Percentiles rank a stretch among this genome's conserved stretches.
Evolutionary conservation across 1,284 basidiomycete genomes (phyloP).

Genomic region (Cutaneotrichosporon cutaneum): DNA sequence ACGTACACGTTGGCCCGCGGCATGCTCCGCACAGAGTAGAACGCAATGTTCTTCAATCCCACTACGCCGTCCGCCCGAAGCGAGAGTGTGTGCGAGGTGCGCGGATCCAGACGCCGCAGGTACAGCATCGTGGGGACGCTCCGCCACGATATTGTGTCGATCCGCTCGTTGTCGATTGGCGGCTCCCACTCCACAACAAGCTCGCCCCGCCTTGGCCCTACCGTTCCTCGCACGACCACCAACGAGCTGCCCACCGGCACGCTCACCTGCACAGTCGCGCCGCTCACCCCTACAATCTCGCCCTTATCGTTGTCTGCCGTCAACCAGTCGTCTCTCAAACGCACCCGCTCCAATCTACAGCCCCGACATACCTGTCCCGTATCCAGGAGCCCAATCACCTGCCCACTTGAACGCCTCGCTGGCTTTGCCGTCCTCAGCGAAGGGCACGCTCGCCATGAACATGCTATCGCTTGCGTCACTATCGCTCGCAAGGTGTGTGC

Average conservation of each 20-base stretch:
- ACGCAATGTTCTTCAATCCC: background rate
- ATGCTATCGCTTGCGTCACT: background rate
- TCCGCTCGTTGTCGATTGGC: background rate
- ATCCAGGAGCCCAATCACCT: background rate
- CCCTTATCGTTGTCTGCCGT: background rate
- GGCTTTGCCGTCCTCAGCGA: background rate
- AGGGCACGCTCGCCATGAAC: background rate
- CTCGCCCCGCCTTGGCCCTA: background rate
- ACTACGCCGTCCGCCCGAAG: background rate
- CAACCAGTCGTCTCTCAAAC: background rate
- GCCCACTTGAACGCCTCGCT: background rate
- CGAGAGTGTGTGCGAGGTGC: background rate
- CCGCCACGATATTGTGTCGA: background rate
- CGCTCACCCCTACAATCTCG: background rate
- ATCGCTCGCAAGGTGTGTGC: background rate
- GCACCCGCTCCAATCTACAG: background rate
- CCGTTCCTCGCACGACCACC: background rate
- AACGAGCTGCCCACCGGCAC: background rate
- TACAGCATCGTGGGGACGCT: background rate
- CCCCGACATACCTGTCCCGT: background rate
- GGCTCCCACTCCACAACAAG: background rate
- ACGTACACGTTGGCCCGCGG: background rate
- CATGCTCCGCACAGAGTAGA: background rate
- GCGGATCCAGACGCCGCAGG: background rate
- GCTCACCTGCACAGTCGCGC: background rate